Evolutionary conservation across 2,329 filamentous ascomycete species (phyloP), one percentile per base, ranked within the genome.

Genomic region (Phialocephala sp.): DNA sequence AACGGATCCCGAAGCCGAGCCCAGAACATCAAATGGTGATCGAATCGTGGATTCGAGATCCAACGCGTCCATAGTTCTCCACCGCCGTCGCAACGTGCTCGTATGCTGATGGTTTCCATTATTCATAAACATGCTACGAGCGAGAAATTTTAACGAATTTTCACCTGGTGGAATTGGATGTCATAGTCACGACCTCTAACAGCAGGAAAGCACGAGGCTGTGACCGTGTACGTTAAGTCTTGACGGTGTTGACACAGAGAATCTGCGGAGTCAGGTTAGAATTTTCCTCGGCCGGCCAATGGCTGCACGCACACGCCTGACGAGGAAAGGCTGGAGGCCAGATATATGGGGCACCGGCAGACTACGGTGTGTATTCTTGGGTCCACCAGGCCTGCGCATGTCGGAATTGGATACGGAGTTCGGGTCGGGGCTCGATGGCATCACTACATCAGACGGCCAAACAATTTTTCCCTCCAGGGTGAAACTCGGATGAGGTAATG

Each of bases 161-260:
- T 32, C 27, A 32, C 27, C 27, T 57, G 35, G 55, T 57, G 55
- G 32, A 57, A 41, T 37, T 39, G n/a, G 15, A 18, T 54, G 55
- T 57, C 55, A 22, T 57, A 37, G 57, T 59, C 24, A 35, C 37
- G 60, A 58, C 66, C 62, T 24, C 66, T 72, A 70, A 69, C 14
- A 71, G 69, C 55, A 70, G 63, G 54, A 58, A 35, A 61, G 63
- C 58, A 66, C 69, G 71, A 70, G 68, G 27, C 59, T 63, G 58
- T 66, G 66, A 64, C 65, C 68, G 66, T 67, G 64, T 70, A 72
- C 60, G 71, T 70, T 71, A 69, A 72, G 68, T 65, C 63, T 67
- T 72, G 61, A 67, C 71, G 72, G 69, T 68, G 69, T 69, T 71
- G 68, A 68, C 66, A 66, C 68, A 72, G 67, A 69, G 63, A 68